Base-by-base conservation (phyloP, 2,329 filamentous ascomycete species). In the Aspergillaceae sp. region DNA sequence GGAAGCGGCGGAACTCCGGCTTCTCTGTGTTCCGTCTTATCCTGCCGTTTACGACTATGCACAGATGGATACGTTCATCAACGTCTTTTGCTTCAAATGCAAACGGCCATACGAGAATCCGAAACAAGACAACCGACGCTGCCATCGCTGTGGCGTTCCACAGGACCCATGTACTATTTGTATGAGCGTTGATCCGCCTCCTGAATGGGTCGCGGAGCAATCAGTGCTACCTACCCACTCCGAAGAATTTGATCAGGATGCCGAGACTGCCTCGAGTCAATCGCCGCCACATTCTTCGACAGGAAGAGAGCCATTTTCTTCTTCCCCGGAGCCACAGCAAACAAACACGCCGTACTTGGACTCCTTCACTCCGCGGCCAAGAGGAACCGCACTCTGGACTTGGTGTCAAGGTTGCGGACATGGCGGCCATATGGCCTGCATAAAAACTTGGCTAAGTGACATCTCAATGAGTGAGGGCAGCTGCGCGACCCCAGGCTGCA, bases 371-470 rank as follows among this genome's bases (percentile, higher is more conserved):
- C 52, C 57, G 6, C 58, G 59, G 11, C 57, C 60, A 29, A 60
- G 58, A 46, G 66, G 64, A 30, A 56, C 66, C 10, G 57, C 60
- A 5, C 67, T 79, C 19, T 80, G 74, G 72, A 72, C 74, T 4
- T 75, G 73, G 67, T 84, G 80, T 59, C 70, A 79, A 54, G 67
- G 74, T 8, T 84, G 80, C 59, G 77, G 78, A 3, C 80, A 84
- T 54, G 73, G 75, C 35, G 78, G 75, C 2, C 80, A 84, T 56
- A 64, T 73, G 4, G 72, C 72, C 42, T 84, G 80, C 57, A 68
- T 82, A 29, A 69, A 67, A 5, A 69, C 70, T 9, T 82, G 79
- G 79, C 74, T 80, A 45, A 63, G 64, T 11, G 70, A 75, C 44
- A 52, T 69, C 19, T 60, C 70, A 30, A 67, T 70, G 34, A 72